Evolutionary conservation across 1,284 basidiomycete species (phyloP), one percentile per base, ranked within the genome.

Genomic region (Trametes sp.): DNA sequence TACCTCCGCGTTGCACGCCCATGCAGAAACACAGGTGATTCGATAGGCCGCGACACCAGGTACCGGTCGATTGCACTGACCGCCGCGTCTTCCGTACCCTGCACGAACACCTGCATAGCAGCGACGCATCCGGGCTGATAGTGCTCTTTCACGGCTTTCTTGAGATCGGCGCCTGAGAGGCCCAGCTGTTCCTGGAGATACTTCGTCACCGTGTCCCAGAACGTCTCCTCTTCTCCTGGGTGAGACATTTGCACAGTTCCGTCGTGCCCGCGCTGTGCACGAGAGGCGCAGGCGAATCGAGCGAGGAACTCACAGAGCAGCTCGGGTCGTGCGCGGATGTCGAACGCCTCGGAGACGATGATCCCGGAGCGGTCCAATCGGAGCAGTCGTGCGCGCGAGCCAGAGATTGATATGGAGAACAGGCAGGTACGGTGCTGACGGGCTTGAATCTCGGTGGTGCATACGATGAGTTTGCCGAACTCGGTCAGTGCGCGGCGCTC

Each of bases 301-400:
- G 57, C 56, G 1, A 65, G 19, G 44, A 65, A 62, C 1, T 59
- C 54, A 23, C 48, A 52, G 2, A 65, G 48, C 0, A 35, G 0
- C 16, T 62, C 57, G 2, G 63, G 54, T 3, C 48, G 35, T 13
- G 56, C 41, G 23, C 54, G 59, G 16, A 62, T 38, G 41, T 65
- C 57, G 54, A 65, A 65, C 0, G 59, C 33, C 11, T 29, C 26
- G 3, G 60, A 38, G 0, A 59, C 49, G 16, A 65, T n/a, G 33
- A 55, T 56, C 1, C 63, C 63, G 5, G 59, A 38, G 8, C 63
- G 59, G 26, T 65, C 61, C 61, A 61, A 62, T 16, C 57, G 57
- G 23, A 52, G n/a, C 7, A 65, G 29, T 1, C 63, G 59, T 3
- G 63, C 60, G 2, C 9, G 24, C 2, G 57, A 62, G 23, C 60